phyloP scores from a whole-genome alignment of 352 stramenopile genomes.

The Phytophthora chlamydospora region DNA sequence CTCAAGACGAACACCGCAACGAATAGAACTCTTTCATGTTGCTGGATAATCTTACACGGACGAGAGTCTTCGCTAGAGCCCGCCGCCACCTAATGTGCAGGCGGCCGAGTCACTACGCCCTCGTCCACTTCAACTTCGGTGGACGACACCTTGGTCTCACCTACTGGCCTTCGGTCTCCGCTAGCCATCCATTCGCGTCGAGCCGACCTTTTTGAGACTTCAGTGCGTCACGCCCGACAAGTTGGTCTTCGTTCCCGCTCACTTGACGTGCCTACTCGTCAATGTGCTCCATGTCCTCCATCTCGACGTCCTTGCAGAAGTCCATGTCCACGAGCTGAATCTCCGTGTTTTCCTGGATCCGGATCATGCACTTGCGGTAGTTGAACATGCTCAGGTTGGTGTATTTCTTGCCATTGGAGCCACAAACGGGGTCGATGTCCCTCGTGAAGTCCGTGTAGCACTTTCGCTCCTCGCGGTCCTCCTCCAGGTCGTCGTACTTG shows the following conservation, averaged over 20 bases:
- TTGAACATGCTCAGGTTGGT: constrained; percentile 60
- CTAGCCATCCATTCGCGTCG: too few relatives aligned
- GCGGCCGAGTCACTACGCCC: constrained; percentile 10
- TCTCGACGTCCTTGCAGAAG: constrained; percentile 41
- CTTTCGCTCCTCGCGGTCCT: constrained; percentile 36
- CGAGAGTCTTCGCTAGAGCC: constrained; percentile 16
- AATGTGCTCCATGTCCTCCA: constrained; percentile 43
- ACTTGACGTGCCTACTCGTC: constrained; percentile 12
- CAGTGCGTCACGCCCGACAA: too few relatives aligned
- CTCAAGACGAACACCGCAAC: constrained; percentile 9
- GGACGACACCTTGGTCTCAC: not conserved
- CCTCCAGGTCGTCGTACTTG: constrained; percentile 27
- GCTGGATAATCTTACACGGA: constrained; percentile 39
- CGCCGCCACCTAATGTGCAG: constrained; percentile 25
- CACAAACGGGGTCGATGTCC: constrained; percentile 56
- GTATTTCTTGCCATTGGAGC: constrained; percentile 62
- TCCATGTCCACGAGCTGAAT: constrained; percentile 51
- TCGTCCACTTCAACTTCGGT: constrained; percentile 22
- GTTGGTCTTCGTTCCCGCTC: too few relatives aligned
- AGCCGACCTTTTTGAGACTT: too few relatives aligned
- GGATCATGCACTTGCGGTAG: constrained; percentile 59
- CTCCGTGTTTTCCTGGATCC: constrained; percentile 32
- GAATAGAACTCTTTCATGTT: constrained; percentile 39
- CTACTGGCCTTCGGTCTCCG: too few relatives aligned
- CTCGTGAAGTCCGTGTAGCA: constrained; percentile 54